These are phyloP conservation scores for Aureobasidium sp. DNA, from an alignment of 2,329 filamentous ascomycete genomes.

Conservation along the genomic window DNA sequence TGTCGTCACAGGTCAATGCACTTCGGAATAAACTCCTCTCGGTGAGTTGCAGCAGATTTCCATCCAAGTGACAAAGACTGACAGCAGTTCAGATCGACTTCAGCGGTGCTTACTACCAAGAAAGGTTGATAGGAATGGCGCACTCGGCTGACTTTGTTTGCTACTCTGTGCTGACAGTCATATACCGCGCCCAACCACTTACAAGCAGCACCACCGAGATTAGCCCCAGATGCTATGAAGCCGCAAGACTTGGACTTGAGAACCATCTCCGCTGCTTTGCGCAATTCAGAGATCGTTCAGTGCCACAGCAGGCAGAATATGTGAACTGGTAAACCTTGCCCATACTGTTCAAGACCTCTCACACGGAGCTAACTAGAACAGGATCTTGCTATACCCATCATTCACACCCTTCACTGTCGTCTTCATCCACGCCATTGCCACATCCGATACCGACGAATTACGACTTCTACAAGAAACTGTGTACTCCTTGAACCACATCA, in stretches of 20 bases:
- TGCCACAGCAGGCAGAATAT: constrained; percentile 13
- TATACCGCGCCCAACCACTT: constrained; percentile 18
- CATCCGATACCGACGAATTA: constrained; percentile 14
- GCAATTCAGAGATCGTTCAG: constrained; percentile 5
- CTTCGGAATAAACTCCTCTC: background rate
- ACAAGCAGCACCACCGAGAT: constrained; percentile 17
- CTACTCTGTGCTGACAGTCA: constrained; percentile 18
- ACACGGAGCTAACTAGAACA: background rate
- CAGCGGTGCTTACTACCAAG: constrained; percentile 5
- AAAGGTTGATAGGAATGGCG: constrained; percentile 13
- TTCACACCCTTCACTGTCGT: constrained; percentile 19
- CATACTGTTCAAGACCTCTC: background rate
- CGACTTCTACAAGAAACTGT: constrained; percentile 17
- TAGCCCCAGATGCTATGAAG: constrained; percentile 19
- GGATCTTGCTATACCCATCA: constrained; percentile 18
- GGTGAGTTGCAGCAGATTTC: background rate
- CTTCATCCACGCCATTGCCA: constrained; percentile 19
- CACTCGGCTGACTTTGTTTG: constrained; percentile 17
- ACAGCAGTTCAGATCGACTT: background rate
- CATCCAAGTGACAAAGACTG: fast-evolving
- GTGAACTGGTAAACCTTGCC: constrained; percentile 12
- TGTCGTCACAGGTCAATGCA: constrained; percentile 5
- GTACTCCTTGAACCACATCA: constrained; percentile 14
- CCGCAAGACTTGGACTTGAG: constrained; percentile 16
- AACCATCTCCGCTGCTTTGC: constrained; percentile 17